Evolutionary conservation across 1,284 basidiomycete species (phyloP).

Genomic region (Cutaneotrichosporon cutaneum): DNA sequence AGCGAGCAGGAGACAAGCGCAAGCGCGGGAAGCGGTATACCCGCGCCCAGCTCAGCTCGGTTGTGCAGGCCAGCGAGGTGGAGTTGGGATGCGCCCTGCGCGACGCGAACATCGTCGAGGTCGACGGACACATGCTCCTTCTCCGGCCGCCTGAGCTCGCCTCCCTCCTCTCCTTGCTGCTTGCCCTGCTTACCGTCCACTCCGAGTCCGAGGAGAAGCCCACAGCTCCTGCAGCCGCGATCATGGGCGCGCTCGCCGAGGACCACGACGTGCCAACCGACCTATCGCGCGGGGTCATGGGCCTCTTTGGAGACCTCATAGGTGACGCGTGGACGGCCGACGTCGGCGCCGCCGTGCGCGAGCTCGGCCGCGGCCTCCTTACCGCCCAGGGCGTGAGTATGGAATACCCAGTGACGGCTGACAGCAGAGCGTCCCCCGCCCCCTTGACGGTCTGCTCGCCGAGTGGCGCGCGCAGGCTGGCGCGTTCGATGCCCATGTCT

Average conservation of each 20-base stretch:
- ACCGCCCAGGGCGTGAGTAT: slow-evolving; percentile 61
- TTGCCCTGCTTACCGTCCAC: slow-evolving; percentile 59
- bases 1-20: slow-evolving; percentile 16
- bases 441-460: slow-evolving; percentile 59
- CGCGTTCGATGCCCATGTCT: slow-evolving; percentile 63
- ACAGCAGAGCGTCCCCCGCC: slow-evolving; percentile 46
- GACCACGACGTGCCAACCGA: slow-evolving; percentile 68
- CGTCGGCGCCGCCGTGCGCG: slow-evolving; percentile 34
- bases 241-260: slow-evolving; percentile 63
- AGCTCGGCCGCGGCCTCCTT: slow-evolving; percentile 62
- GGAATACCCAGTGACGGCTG: slow-evolving; percentile 55
- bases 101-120: slow-evolving; percentile 66
- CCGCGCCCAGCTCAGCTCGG: slow-evolving; percentile 62
- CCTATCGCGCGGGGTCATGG: slow-evolving; percentile 68
- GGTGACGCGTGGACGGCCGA: slow-evolving; percentile 36
- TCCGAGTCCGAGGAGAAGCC: slow-evolving; percentile 3
- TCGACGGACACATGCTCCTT: slow-evolving; percentile 57
- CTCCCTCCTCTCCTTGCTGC: slow-evolving; percentile 69
- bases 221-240: neutral
- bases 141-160: slow-evolving; percentile 66
- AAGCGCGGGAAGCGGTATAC: slow-evolving; percentile 54
- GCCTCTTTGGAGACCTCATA: slow-evolving; percentile 68
- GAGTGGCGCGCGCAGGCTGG: slow-evolving; percentile 71
- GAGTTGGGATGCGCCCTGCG: slow-evolving; percentile 67
- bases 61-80: slow-evolving; percentile 73